Evolutionary conservation across 192 early-diverging fungal species (phyloP), one percentile per base, ranked within the genome.

Genomic region (Chytriomyces sp.): DNA sequence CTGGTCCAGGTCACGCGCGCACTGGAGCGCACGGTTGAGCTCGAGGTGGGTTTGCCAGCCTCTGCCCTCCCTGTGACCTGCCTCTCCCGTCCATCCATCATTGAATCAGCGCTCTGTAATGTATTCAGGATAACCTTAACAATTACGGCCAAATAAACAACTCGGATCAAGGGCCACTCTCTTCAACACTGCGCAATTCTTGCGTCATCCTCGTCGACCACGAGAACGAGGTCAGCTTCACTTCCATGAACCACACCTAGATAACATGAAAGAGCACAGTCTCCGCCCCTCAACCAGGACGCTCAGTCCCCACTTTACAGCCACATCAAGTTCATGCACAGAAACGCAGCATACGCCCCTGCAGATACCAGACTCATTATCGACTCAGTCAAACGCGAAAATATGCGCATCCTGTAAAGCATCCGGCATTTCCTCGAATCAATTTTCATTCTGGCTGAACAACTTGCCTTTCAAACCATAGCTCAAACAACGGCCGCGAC

Each of bases 361-460:
- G 61, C 34, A 44, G 3, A 26, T 34, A 22, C 6, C 8, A 5
- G 26, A 56, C 26, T 25, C 55, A 17, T 25, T 17, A 17, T 1
- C 10, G 6, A 70, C 57, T 36, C 57, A 40, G 53, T 70, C 28
- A 49, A 59, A 59, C 55, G 55, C 25, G 68, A 70, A 59, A 70
- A 70, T 37, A 70, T 17, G 14, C 55, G 68, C 30, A 56, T 67
- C 22, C 36, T 67, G 64, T 67, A 67, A 52, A n/a, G n/a, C n/a
- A 14, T 61, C 7, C 59, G 36, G 5, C 5, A 5, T 37, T 44
- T 44, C 12, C 17, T n/a, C 5, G 12, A 28, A 22, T 26, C 22
- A 30, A 8, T 44, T 44, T 44, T 44, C 41, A 44, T 5, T 4
- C 1, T 68, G 6, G 52, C 65, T 55, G 14, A 17, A 33, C 31